Base-by-base conservation (phyloP, 2,329 filamentous ascomycete genomes). In the Fusarium sp. region DNA sequence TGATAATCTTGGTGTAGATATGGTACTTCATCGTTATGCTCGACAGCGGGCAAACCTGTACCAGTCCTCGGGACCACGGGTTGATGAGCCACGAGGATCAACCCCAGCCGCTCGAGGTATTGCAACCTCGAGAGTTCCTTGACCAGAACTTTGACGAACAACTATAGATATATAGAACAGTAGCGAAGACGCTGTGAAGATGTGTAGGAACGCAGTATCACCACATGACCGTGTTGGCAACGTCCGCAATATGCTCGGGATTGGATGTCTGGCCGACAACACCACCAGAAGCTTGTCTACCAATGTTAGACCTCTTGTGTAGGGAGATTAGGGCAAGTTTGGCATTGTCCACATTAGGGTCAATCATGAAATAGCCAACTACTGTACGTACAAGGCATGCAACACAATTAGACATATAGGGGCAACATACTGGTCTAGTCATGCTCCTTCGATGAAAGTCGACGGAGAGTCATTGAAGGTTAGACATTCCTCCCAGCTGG, bases 381-480 rank as follows among this genome's bases (percentile, higher is more conserved):
- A 21, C 42, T 21, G 25, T 15, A 45, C 1, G 42, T 45, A 27
- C 6, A 45, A 14, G 42, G 9, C 18, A 45, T 21, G 42, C 9
- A 45, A 27, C 12, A 10, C 25, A 27, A 12, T 25, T 21, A 5
- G 19, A 10, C 10, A 45, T 21, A 45, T 15, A 45, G 9, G 23
- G 12, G 8, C 12, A 27, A 27, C 23, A 27, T 27, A 27, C 42
- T 15, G 29, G 29, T 29, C 16, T 16, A 35, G 7, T 35, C 33
- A 35, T 44, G 2, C 10, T 9, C 1, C 5, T 0, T 0, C 16
- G 42, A 4, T 44, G 4, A 0, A 44, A 25, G 3, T 44, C 18
- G 0, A 45, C 2, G 0, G 11, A 19, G 8, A 44, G 1, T 1
- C 12, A 0, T 0, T 4, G 5, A 0, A 45, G 23, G 12, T 3